phyloP scores from a whole-genome alignment of 2,329 filamentous ascomycete genomes.

The Stenocarpella maydis region DNA sequence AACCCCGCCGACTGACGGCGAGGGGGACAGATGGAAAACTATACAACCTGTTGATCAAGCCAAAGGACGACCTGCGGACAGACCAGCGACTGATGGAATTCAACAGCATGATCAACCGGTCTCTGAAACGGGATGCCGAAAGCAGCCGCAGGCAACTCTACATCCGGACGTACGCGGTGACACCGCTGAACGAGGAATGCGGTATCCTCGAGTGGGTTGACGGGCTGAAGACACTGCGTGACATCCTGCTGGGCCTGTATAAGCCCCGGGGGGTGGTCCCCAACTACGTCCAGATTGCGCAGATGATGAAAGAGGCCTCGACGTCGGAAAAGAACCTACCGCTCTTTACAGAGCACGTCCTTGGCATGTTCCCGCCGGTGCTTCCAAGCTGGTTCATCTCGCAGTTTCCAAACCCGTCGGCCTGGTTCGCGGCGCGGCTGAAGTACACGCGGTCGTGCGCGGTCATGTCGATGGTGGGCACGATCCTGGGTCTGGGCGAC shows the following conservation, averaged over 20 bases:
- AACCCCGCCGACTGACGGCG: conserved; percentile 88
- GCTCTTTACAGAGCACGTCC: conserved; percentile 74
- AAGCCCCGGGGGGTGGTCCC: conserved; percentile 74
- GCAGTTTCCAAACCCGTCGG: conserved; percentile 89
- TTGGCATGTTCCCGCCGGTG: conserved; percentile 78
- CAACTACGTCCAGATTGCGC: conserved; percentile 74
- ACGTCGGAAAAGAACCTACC: conserved; percentile 65
- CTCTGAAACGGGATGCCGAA: conserved; percentile 89
- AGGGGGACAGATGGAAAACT: conserved; percentile 86
- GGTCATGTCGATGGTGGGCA: conserved; percentile 99
- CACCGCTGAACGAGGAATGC: conserved; percentile 95
- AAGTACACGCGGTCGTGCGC: conserved; percentile 93
- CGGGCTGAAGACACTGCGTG: conserved; percentile 90
- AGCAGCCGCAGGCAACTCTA: conserved; percentile 90
- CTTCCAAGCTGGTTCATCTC: conserved; percentile 96
- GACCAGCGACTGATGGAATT: conserved; percentile 99
- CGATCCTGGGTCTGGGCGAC: conserved; percentile 91
- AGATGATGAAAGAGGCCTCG: conserved; percentile 70
- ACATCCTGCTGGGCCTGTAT: conserved; percentile 85
- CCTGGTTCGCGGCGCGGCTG: conserved; percentile 90
- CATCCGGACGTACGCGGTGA: conserved; percentile 97
- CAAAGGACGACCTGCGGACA: conserved; percentile 96
- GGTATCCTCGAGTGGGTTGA: conserved; percentile 99
- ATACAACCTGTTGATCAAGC: conserved; percentile 94
- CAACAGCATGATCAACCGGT: conserved; percentile 96